phyloP scores from a whole-genome alignment of 2,329 filamentous ascomycete genomes.

The Cadophora sp. region DNA sequence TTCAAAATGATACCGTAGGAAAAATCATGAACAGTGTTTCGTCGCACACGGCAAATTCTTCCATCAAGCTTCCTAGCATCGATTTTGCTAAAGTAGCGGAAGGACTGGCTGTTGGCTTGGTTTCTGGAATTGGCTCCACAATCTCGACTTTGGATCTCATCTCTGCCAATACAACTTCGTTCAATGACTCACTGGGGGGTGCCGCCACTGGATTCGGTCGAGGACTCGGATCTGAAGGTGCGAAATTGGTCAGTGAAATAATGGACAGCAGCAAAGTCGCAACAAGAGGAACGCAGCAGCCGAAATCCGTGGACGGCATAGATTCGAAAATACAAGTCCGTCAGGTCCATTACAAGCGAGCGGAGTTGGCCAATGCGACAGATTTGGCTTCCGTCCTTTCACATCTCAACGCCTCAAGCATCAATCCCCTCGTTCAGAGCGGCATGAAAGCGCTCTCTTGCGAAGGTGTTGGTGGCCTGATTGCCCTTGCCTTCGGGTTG shows the following conservation, averaged over 20 bases:
- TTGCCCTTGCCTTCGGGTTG: conserved; percentile 41
- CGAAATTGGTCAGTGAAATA: conserved; percentile 43
- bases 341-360: background rate
- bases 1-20: conserved; percentile 43
- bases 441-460: conserved; percentile 44
- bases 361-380: conserved; percentile 18
- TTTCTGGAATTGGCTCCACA: conserved; percentile 46
- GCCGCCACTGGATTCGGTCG: conserved; percentile 47
- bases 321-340: background rate
- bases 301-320: background rate
- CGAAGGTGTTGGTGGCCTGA: conserved; percentile 45
- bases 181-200: conserved; percentile 47
- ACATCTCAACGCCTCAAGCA: conserved; percentile 41
- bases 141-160: conserved; percentile 36
- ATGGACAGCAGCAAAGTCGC: conserved; percentile 33
- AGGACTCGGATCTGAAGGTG: conserved; percentile 46
- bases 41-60: background rate
- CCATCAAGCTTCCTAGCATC: conserved; percentile 24
- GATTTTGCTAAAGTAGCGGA: conserved; percentile 44
- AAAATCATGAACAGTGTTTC: conserved; percentile 33
- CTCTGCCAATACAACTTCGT: conserved; percentile 35
- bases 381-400: conserved; percentile 22
- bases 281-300: background rate
- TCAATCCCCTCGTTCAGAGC: conserved; percentile 43
- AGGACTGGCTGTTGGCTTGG: conserved; percentile 46